Conservation (phyloP, 2,329 filamentous ascomycete genomes). For the Colletotrichum tofieldiae region DNA sequence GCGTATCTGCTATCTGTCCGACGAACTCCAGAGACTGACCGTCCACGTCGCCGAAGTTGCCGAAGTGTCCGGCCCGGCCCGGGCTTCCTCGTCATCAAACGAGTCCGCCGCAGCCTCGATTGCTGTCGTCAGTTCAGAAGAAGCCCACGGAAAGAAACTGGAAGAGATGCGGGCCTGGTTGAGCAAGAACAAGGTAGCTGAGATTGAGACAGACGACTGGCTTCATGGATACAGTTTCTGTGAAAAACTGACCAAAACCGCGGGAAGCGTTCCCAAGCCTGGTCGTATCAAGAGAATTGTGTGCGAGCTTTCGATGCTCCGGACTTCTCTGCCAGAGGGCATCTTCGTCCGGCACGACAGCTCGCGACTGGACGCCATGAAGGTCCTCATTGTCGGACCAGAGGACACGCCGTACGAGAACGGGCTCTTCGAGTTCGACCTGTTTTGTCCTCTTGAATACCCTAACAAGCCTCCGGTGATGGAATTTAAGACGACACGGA, state of each 20-base stretch:
- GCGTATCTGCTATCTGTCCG: background rate
- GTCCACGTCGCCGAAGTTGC: background rate
- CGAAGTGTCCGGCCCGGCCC: background rate
- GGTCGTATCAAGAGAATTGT: constrained; percentile 64
- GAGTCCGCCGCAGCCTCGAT: background rate
- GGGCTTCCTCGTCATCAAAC: background rate
- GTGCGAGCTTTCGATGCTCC: constrained; percentile 61
- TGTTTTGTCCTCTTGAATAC: constrained; percentile 60
- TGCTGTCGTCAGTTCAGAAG: background rate
- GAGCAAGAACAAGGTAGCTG: background rate
- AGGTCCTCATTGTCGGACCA: constrained; percentile 65
- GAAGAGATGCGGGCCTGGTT: background rate
- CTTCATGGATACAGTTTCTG: background rate
- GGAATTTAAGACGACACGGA: constrained; percentile 57
- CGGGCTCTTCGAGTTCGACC: constrained; percentile 70
- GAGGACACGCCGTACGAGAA: constrained; percentile 67
- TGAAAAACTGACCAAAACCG: background rate
- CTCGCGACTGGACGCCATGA: constrained; percentile 65
- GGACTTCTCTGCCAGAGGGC: constrained; percentile 63
- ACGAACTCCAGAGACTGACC: background rate
- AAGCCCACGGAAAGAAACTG: background rate
- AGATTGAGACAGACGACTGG: constrained; percentile 1
- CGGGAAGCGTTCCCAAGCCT: background rate
- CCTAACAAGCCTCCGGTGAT: constrained; percentile 60
- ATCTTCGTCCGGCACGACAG: constrained; percentile 65